phyloP scores from a whole-genome alignment of 352 stramenopile genomes.

The Peronospora farinosa region DNA sequence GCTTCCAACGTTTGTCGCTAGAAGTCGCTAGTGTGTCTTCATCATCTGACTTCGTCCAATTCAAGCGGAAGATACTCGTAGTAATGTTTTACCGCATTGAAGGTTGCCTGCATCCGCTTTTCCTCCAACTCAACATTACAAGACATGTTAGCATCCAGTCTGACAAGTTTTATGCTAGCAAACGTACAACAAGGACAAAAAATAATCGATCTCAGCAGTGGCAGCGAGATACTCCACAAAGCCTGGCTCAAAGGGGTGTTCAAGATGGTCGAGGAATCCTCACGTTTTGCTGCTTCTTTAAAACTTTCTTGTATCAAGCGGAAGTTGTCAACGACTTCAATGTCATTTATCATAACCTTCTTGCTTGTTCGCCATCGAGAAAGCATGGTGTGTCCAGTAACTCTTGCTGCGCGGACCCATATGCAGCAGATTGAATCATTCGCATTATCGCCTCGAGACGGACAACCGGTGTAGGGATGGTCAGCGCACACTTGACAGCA shows the following conservation, averaged over 20 bases:
- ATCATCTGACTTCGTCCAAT: not conserved
- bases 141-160: constrained; percentile 1
- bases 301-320: constrained; percentile 39
- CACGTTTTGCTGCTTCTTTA: constrained; percentile 27
- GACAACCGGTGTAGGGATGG: constrained; percentile 35
- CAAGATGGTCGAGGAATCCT: constrained; percentile 24
- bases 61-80: constrained; percentile 31
- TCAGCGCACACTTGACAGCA: constrained; percentile 43
- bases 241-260: constrained; percentile 34
- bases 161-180: not conserved
- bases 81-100: constrained; percentile 32
- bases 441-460: constrained; percentile 34
- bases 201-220: constrained; percentile 28
- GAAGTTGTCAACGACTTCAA: constrained; percentile 31
- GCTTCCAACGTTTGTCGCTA: constrained; percentile 14
- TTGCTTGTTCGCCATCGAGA: constrained; percentile 16
- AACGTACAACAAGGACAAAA: constrained; percentile 25
- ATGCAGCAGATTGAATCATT: constrained; percentile 44
- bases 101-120: constrained; percentile 34
- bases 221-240: constrained; percentile 50
- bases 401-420: constrained; percentile 36
- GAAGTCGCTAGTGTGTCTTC: not conserved
- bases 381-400: constrained; percentile 33
- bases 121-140: constrained; percentile 28
- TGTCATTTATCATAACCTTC: constrained; percentile 4